Conservation (phyloP, 2,329 filamentous ascomycete species). For the Exophiala mesophila region DNA sequence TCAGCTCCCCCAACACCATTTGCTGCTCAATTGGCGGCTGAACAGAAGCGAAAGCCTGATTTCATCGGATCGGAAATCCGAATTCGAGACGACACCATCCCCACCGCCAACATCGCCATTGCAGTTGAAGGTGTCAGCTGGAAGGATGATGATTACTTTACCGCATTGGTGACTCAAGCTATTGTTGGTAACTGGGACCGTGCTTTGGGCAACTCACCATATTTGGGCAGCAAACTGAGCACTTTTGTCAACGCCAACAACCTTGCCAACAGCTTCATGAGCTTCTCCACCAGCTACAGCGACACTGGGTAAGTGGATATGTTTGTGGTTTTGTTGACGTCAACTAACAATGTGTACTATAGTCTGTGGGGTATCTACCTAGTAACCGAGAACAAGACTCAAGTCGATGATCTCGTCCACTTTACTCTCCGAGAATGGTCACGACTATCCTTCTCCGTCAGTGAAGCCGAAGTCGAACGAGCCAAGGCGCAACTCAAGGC, state of each 20-base stretch:
- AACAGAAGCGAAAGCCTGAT: slow-evolving; percentile 79
- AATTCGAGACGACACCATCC: slow-evolving; percentile 92
- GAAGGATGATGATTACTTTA: slow-evolving; percentile 99
- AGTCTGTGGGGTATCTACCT: slow-evolving; percentile 99
- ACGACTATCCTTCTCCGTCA: slow-evolving; percentile 83
- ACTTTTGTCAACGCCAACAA: slow-evolving; percentile 89
- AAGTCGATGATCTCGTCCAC: slow-evolving; percentile 92
- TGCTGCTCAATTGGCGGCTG: slow-evolving; percentile 65
- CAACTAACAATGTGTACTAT: slow-evolving; percentile 15
- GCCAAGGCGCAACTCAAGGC: slow-evolving; percentile 99
- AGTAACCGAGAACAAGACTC: slow-evolving; percentile 80
- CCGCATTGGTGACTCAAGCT: slow-evolving; percentile 91
- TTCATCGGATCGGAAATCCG: slow-evolving; percentile 96
- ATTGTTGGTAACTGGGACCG: slow-evolving; percentile 99
- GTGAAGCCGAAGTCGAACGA: slow-evolving; percentile 87
- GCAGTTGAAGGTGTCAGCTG: slow-evolving; percentile 99
- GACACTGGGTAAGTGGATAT: slow-evolving; percentile 76
- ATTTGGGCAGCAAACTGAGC: slow-evolving; percentile 98
- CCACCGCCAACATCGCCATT: slow-evolving; percentile 94
- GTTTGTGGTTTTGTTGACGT: slow-evolving; percentile 15
- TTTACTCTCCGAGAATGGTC: slow-evolving; percentile 99
- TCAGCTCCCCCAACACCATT: slow-evolving; percentile 68
- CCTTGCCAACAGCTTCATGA: slow-evolving; percentile 99
- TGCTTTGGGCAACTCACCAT: slow-evolving; percentile 93
- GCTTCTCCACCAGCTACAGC: slow-evolving; percentile 98